phyloP scores from a whole-genome alignment of 2,329 filamentous ascomycete species.

The Verticillium longisporum region DNA sequence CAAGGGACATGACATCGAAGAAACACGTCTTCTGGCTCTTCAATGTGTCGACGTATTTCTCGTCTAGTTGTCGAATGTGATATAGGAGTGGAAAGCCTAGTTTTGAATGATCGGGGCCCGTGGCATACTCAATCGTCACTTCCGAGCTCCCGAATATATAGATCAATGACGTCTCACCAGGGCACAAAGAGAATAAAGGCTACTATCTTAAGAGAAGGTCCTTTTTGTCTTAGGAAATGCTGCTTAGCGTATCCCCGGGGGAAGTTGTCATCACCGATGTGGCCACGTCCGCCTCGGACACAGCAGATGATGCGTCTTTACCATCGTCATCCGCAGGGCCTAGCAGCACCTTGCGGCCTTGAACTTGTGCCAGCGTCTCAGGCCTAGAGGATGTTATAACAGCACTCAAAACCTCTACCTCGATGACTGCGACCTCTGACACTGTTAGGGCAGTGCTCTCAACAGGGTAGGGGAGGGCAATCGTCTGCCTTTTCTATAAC shows the following conservation, averaged over 20 bases:
- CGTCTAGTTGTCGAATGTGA: no score
- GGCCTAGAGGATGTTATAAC: not conserved
- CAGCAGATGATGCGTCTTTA: not conserved
- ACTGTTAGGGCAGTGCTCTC: not conserved
- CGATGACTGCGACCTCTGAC: not conserved
- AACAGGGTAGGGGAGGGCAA: not conserved
- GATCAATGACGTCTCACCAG: not conserved
- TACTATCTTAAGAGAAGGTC: no score
- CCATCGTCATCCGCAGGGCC: not conserved
- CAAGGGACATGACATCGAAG: no score
- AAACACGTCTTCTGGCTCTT: no score
- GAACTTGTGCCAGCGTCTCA: not conserved
- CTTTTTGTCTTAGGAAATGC: no score
- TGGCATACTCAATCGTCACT: no score
- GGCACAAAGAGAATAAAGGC: not conserved
- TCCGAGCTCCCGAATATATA: not conserved
- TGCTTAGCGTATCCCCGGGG: not conserved
- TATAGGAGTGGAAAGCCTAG: no score
- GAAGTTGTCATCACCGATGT: not conserved
- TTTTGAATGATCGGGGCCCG: no score
- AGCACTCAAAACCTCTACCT: not conserved
- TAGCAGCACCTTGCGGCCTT: not conserved
- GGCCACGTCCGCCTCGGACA: not conserved
- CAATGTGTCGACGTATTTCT: no score
- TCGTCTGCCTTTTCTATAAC: not conserved